These are phyloP conservation scores for Neospermospora avenae DNA, from an alignment of 2,329 filamentous ascomycete genomes.

Conservation along the genomic window DNA sequence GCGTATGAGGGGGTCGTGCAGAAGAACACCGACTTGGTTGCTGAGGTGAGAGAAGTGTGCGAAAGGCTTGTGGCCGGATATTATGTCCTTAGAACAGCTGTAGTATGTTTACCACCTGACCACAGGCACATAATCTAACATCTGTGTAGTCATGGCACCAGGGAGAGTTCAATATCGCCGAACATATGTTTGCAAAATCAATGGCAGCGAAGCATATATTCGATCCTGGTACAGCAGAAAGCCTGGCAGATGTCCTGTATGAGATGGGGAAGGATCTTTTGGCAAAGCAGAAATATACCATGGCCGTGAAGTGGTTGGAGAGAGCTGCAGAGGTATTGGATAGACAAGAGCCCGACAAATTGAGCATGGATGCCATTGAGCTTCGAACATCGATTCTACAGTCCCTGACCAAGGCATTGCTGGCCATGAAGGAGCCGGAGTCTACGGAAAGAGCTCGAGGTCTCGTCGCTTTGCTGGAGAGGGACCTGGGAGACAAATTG, in stretches of 20 bases:
- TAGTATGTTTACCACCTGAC: constrained; percentile 47
- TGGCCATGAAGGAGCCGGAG: constrained; percentile 46
- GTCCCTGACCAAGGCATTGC: constrained; percentile 52
- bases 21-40: constrained; percentile 30
- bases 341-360: constrained; percentile 48
- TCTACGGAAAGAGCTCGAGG: constrained; percentile 50
- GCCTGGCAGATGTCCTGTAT: constrained; percentile 64
- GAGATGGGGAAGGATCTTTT: constrained; percentile 66
- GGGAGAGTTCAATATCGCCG: constrained; percentile 68
- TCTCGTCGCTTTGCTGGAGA: constrained; percentile 59
- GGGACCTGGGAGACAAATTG: constrained; percentile 60
- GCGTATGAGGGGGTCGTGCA: constrained; percentile 47
- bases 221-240: constrained; percentile 53
- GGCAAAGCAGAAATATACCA: constrained; percentile 47
- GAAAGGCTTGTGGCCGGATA: constrained; percentile 33
- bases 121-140: constrained; percentile 24
- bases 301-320: constrained; percentile 70
- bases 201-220: constrained; percentile 40
- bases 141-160: constrained; percentile 70
- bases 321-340: constrained; percentile 61
- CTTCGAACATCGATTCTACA: constrained; percentile 66
- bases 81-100: constrained; percentile 38
- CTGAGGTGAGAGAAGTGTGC: constrained; percentile 32
- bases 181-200: constrained; percentile 69
- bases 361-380: constrained; percentile 59